phyloP scores from a whole-genome alignment of 2,329 filamentous ascomycete species.

The Fusarium mexicanum region DNA sequence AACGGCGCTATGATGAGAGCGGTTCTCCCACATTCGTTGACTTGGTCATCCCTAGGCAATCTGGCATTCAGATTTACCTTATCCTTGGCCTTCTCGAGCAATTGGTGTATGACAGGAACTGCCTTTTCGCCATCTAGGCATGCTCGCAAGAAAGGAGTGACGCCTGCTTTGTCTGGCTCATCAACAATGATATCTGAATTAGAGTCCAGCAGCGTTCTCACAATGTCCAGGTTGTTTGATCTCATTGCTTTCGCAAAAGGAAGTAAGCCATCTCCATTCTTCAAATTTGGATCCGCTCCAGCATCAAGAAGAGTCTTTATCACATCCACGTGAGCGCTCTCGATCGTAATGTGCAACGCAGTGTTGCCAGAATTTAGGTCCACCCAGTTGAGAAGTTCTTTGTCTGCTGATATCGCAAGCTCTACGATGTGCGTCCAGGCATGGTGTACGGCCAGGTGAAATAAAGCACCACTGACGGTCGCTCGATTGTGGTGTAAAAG shows the following conservation, averaged over 20 bases:
- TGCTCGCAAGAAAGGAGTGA: background rate
- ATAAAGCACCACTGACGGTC: background rate
- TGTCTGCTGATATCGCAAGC: background rate
- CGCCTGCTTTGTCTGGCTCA: background rate
- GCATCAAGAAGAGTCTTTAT: background rate
- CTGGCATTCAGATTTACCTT: background rate
- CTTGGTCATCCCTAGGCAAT: background rate
- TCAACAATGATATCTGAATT: accelerated
- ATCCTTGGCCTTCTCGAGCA: background rate
- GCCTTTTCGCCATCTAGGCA: background rate
- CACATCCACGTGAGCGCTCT: background rate
- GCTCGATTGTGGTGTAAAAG: background rate
- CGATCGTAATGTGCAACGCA: background rate
- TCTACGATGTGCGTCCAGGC: accelerated
- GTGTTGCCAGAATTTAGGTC: background rate
- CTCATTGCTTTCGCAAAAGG: background rate
- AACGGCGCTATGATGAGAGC: background rate
- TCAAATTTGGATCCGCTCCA: background rate
- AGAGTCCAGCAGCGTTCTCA: background rate
- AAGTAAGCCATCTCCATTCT: background rate
- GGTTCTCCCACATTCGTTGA: background rate
- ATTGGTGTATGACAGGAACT: background rate
- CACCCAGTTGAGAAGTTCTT: background rate
- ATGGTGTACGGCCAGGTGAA: background rate
- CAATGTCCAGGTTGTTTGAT: background rate